A percentile compares a stretch with the other conserved stretches of the same genome.
Evolutionary conservation across 2,329 filamentous ascomycete species (phyloP).

Genomic region (Ascochyta clinopodiicola): DNA sequence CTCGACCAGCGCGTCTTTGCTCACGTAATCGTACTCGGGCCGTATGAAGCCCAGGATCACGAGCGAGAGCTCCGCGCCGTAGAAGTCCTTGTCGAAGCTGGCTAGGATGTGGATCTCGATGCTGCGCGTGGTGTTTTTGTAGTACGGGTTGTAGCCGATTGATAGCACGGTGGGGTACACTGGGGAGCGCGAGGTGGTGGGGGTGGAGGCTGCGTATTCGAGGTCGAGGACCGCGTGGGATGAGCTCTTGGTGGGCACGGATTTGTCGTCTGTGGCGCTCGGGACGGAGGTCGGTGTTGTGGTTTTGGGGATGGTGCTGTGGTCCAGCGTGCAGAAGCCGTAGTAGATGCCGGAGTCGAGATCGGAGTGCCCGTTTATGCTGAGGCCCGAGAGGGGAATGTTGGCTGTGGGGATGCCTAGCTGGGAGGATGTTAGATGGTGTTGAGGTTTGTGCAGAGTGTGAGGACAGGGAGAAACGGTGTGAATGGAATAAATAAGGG

Average conservation of each 20-base stretch:
- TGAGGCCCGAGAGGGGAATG: constrained; percentile 72
- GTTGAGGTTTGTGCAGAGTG: not conserved
- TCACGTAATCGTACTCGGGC: constrained; percentile 86
- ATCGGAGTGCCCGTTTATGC: constrained; percentile 68
- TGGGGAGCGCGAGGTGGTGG: constrained; percentile 6
- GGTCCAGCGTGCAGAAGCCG: constrained; percentile 80
- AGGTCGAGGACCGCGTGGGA: constrained; percentile 39
- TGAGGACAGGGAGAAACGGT: too few relatives aligned
- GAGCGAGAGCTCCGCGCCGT: constrained; percentile 79
- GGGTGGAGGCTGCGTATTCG: constrained; percentile 25
- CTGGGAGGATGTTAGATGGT: constrained; percentile 50
- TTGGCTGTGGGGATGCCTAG: constrained; percentile 98
- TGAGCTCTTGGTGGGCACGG: constrained; percentile 26
- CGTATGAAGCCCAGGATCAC: constrained; percentile 86
- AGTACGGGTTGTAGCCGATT: constrained; percentile 91
- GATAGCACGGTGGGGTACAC: constrained; percentile 43
- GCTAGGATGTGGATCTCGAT: constrained; percentile 92
- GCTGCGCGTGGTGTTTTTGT: constrained; percentile 85
- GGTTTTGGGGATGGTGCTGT: constrained; percentile 42
- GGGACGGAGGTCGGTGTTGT: constrained; percentile 43
- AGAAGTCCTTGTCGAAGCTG: constrained; percentile 80
- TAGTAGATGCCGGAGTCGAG: constrained; percentile 88
- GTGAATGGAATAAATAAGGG: too few relatives aligned
- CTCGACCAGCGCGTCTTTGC: constrained; percentile 79
- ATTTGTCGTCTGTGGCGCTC: constrained; percentile 25